Evolutionary conservation across 768 basidiomycete genomes (phyloP), one percentile per base, ranked within the genome.

Genomic region (Coprinopsis cinerea): DNA sequence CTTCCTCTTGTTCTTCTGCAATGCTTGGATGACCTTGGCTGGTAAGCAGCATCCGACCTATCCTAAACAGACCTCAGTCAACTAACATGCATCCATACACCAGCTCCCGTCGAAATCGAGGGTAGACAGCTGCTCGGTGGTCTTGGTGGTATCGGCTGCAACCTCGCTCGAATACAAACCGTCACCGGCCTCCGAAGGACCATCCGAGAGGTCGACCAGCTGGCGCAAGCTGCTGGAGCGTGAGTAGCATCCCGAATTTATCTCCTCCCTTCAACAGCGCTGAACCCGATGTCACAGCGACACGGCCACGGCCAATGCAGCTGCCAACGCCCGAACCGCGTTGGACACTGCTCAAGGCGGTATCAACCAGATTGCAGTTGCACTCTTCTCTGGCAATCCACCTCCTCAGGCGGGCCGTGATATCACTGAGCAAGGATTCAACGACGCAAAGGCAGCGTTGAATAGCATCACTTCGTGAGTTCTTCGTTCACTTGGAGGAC

Each of bases 401-500:
- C 51, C 62, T 24, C 58, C 61, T n/a, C 57, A 59, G 2, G 49
- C 53, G 18, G 57, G 56, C 17, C 63, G 65, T 47, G 55, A 56
- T 11, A 57, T 59, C 37, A 53, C 58, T 7, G 44, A 46, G 14
- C 25, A 52, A 18, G 65, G 65, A 2, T 39, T 65, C 47, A 51
- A 44, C 13, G 36, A 51, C 9, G 62, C 61, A 1, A 48, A 52
- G 55, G 35, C 48, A 5, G 62, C 61, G 17, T 57, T 66, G 20
- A 40, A 51, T 3, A 34, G 47, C 35, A 61, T 65, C 35, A 61
- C 42, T 9, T 64, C 64, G 64, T 62, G 40, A 46, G 54, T 45
- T 17, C 44, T 50, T 17, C 6, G 30, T 10, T 11, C 17, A 5
- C 27, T 34, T 27, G 1, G 7, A 45, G 25, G 32, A 26, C 15